Percentiles rank a stretch among this genome's conserved stretches.
These are phyloP conservation scores for Zalaria sp. DNA, from an alignment of 2,329 filamentous ascomycete genomes.

Conservation along the genomic window DNA sequence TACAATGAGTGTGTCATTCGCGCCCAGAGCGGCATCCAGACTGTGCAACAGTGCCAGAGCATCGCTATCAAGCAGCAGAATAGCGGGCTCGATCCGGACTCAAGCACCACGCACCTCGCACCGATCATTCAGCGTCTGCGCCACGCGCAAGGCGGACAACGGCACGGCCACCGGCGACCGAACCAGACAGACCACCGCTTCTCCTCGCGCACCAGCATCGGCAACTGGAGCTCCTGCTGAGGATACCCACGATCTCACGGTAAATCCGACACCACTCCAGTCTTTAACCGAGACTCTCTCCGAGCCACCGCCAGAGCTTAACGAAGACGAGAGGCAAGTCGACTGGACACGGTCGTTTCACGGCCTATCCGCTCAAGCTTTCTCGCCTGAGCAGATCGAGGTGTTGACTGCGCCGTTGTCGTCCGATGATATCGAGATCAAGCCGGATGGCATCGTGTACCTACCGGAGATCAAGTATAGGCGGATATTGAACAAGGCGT, in stretches of 20 bases:
- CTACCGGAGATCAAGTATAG: constrained; percentile 97
- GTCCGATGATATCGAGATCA: constrained; percentile 77
- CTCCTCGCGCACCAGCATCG: constrained; percentile 3
- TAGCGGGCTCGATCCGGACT: too few relatives aligned
- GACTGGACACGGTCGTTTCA: constrained; percentile 81
- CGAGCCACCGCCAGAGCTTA: constrained; percentile 33
- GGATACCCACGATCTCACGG: neutral
- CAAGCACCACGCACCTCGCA: too few relatives aligned
- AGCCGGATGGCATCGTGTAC: constrained; percentile 93
- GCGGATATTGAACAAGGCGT: constrained; percentile 74
- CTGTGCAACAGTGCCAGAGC: too few relatives aligned
- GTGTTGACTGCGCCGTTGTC: constrained; percentile 55
- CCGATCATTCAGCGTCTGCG: too few relatives aligned
- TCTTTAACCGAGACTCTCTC: constrained; percentile 37
- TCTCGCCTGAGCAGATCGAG: constrained; percentile 53
- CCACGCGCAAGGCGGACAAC: neutral
- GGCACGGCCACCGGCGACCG: neutral
- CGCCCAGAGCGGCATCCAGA: too few relatives aligned
- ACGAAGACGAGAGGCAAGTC: constrained; percentile 38
- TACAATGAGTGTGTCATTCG: too few relatives aligned
- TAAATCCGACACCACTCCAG: constrained; percentile 11
- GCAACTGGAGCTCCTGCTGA: constrained; percentile 6
- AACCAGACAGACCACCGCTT: neutral
- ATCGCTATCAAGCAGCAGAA: too few relatives aligned
- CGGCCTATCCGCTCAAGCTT: constrained; percentile 57